phyloP scores from a whole-genome alignment of 257 asterid species.

The Gynochthodes officinalis region DNA sequence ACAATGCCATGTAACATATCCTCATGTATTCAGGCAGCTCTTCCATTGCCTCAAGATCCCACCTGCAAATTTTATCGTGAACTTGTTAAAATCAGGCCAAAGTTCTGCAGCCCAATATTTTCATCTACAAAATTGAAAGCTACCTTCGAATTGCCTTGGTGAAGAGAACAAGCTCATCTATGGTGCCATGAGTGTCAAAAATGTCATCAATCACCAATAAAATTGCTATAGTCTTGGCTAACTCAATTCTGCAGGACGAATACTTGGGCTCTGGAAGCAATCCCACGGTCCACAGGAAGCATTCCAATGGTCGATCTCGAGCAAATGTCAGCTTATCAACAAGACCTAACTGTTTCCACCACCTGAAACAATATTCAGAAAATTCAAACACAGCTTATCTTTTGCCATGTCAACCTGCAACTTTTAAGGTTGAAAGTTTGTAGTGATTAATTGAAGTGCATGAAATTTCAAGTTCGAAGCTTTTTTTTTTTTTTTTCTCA shows the following conservation, averaged over 20 bases:
- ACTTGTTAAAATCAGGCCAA: not conserved
- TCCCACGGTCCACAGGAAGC: slow-evolving; percentile 69
- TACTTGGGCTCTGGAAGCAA: slow-evolving; percentile 61
- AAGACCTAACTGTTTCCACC: slow-evolving; percentile 71
- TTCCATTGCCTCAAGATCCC: slow-evolving; percentile 70
- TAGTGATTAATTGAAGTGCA: too few species aligned
- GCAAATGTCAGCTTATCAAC: slow-evolving; percentile 58
- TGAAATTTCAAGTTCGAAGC: too few species aligned
- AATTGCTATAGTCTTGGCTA: slow-evolving; percentile 59
- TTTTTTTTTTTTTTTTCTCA: too few species aligned
- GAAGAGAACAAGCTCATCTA: slow-evolving; percentile 56
- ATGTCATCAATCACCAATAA: slow-evolving; percentile 57
- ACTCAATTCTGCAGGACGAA: slow-evolving; percentile 52
- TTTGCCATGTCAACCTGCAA: too few species aligned
- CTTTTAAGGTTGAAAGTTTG: too few species aligned
- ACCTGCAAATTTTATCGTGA: slow-evolving; percentile 27
- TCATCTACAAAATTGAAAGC: not conserved
- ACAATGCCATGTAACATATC: slow-evolving; percentile 66
- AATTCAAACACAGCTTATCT: too few species aligned
- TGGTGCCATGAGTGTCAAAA: slow-evolving; percentile 57
- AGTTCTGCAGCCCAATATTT: too few species aligned
- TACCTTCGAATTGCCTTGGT: slow-evolving; percentile 63
- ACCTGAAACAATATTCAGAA: slow-evolving; percentile 26
- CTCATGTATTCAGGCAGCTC: slow-evolving; percentile 63
- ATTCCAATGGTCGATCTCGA: slow-evolving; percentile 58